phyloP scores from a whole-genome alignment of 176 grass and related monocot genomes.

The Lolium perenne region DNA sequence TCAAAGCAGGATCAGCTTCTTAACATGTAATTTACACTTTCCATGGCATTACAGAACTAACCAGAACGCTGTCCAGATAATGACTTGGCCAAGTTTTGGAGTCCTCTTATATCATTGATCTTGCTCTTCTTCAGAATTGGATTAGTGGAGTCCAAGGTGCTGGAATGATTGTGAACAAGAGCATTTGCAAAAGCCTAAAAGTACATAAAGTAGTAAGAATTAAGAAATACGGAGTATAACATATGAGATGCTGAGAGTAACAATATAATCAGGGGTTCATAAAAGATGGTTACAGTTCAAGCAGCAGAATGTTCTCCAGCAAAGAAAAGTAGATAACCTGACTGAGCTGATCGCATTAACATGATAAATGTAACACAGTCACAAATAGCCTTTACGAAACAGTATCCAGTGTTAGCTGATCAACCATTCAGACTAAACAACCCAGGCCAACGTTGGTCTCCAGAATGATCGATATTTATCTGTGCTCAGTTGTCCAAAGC shows the following conservation, averaged over 20 bases:
- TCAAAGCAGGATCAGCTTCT: constrained; percentile 12
- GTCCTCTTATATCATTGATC: constrained; percentile 52
- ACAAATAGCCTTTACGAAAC: not conserved
- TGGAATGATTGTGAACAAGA: constrained; percentile 54
- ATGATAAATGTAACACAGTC: not conserved
- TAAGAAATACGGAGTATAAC: constrained; percentile 15
- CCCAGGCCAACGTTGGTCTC: not conserved
- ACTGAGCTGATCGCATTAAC: not conserved
- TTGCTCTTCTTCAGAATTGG: constrained; percentile 26
- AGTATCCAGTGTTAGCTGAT: not conserved
- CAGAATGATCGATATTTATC: not conserved
- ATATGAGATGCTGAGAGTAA: constrained; percentile 4
- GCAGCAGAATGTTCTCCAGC: not conserved
- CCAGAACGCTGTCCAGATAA: constrained; percentile 71
- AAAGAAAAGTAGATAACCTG: not conserved
- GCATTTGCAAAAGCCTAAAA: constrained; percentile 78
- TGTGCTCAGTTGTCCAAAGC: constrained; percentile 2
- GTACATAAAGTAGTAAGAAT: constrained; percentile 18
- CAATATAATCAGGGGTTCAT: constrained; percentile 10
- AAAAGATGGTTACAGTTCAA: not conserved
- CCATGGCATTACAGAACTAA: constrained; percentile 40
- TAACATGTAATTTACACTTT: not conserved
- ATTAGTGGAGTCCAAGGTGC: constrained; percentile 25
- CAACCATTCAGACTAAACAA: not conserved
- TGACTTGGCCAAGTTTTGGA: constrained; percentile 64